Conservation (phyloP, 163 green algal species). For the Scenedesmus sp. region DNA sequence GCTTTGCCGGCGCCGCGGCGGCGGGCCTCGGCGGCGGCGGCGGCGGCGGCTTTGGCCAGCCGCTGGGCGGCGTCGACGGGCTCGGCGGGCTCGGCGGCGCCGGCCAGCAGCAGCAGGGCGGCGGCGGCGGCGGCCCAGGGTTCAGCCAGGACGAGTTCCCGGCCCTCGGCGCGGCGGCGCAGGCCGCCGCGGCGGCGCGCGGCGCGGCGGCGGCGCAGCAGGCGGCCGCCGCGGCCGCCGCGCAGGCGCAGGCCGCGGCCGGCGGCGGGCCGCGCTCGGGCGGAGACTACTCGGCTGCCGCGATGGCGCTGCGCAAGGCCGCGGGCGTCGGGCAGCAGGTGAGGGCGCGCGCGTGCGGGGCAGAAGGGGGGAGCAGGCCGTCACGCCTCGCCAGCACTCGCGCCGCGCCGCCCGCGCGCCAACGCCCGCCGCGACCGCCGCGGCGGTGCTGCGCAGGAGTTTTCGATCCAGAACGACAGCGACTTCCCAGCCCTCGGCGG, state of each 20-base stretch:
- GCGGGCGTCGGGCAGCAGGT: constrained; percentile 31
- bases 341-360: not conserved
- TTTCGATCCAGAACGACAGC: constrained; percentile 47
- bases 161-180: constrained; percentile 18
- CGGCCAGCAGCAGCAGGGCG: constrained; percentile 21
- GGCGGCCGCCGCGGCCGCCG: not conserved
- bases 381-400: not conserved
- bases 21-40: constrained; percentile 13
- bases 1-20: constrained; percentile 30
- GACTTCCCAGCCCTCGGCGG: constrained; percentile 36
- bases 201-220: constrained; percentile 17
- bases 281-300: constrained; percentile 38
- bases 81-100: constrained; percentile 7
- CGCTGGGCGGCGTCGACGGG: not conserved
- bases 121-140: constrained; percentile 1
- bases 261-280: not conserved
- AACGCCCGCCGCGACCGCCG: too few relatives aligned
- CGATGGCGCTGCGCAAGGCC: constrained; percentile 23
- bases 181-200: not conserved
- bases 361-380: not conserved
- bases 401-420: too few relatives aligned
- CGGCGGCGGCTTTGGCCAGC: not conserved
- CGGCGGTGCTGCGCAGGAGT: constrained; percentile 28
- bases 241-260: not conserved
- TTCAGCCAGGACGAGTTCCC: constrained; percentile 39